Percentiles rank a stretch among this genome's conserved stretches.
Conservation (phyloP, 2,329 filamentous ascomycete species). For the Ceratocystis albifundus region DNA sequence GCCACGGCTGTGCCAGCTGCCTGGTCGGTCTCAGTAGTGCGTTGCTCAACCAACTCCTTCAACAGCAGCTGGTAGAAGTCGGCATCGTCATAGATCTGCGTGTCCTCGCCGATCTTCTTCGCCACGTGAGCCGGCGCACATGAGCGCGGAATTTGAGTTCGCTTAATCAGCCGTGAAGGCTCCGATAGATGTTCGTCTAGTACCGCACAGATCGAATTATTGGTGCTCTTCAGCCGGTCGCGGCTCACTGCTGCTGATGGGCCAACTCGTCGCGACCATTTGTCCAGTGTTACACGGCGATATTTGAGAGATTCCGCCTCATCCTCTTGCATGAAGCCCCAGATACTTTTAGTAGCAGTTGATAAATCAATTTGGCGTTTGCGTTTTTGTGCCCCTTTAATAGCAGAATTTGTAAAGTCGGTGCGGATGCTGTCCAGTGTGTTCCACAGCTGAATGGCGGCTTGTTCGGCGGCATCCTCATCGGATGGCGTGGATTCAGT, state of each 20-base stretch:
- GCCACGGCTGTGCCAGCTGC: conserved; percentile 44
- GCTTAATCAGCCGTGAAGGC: conserved; percentile 55
- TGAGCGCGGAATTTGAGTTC: conserved; percentile 59
- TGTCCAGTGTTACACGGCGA: conserved; percentile 65
- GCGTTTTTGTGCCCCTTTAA: conserved; percentile 47
- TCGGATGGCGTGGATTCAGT: conserved; percentile 32
- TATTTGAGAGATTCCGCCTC: conserved; percentile 49
- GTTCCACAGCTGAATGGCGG: conserved; percentile 74
- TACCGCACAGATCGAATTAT: conserved; percentile 50
- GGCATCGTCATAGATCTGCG: conserved; percentile 75
- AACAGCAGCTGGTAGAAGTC: conserved; percentile 90
- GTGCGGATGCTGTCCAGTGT: conserved; percentile 58
- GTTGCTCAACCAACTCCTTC: conserved; percentile 85
- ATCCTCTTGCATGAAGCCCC: conserved; percentile 55
- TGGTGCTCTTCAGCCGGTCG: conserved; percentile 30
- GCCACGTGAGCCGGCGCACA: conserved; percentile 61
- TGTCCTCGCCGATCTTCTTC: conserved; percentile 45
- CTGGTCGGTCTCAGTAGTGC: conserved; percentile 55
- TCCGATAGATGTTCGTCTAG: conserved; percentile 57
- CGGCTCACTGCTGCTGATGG: conserved; percentile 31
- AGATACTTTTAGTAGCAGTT: conserved; percentile 55
- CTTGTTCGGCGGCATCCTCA: conserved; percentile 63
- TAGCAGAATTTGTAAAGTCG: conserved; percentile 30
- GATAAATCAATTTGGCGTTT: conserved; percentile 44
- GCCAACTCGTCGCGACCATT: conserved; percentile 72